Base-by-base conservation (phyloP, 2,329 filamentous ascomycete species). In the Epichloe baconii region DNA sequence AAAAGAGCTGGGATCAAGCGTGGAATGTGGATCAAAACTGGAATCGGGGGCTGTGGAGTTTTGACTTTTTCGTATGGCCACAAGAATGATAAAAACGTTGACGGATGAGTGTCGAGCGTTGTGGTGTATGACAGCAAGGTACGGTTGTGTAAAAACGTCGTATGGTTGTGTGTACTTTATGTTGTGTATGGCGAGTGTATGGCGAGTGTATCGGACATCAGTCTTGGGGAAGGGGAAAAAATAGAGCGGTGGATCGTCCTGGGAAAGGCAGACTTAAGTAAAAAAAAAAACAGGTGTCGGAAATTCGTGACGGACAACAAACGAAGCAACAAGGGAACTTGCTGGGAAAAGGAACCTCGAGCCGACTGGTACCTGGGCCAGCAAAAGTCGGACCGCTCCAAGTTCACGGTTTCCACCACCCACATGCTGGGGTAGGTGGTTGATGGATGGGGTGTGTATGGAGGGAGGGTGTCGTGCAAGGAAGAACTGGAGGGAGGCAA, bases 341-440 rank as follows among this genome's bases (percentile, higher is more conserved):
- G 40, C 48, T 50, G 36, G 53, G 49, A 50, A 53, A 38, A 47
- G 38, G 44, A 47, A 47, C 14, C 38, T 51, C 34, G n/a, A 50
- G 49, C 43, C 21, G 37, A 61, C 59, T 43, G 57, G 59, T 57
- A 40, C 47, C 47, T 49, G 47, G 31, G 31, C 36, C 47, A 41
- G 47, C 47, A 41, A 44, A 36, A 38, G 47, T 49, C 26, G 26
- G 7, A 26, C 26, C 26, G 26, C 26, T 26, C 26, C 26, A 31
- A 31, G 8, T 31, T 31, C 26, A 31, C 26, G 26, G 26, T 31
- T 31, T 31, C 26, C 26, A 31, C 26, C 26, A 31, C 26, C 17
- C 14, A 34, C 17, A 38, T 17, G 35, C 48, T 49, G 48, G 48
- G 47, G 41, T 42, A 48, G 23, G 38, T n/a, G n/a, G 15, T 15